Evolutionary conservation across 2,329 filamentous ascomycete genomes (phyloP), one percentile per base, ranked within the genome.

Genomic region (Stachybotrys echinatus): DNA sequence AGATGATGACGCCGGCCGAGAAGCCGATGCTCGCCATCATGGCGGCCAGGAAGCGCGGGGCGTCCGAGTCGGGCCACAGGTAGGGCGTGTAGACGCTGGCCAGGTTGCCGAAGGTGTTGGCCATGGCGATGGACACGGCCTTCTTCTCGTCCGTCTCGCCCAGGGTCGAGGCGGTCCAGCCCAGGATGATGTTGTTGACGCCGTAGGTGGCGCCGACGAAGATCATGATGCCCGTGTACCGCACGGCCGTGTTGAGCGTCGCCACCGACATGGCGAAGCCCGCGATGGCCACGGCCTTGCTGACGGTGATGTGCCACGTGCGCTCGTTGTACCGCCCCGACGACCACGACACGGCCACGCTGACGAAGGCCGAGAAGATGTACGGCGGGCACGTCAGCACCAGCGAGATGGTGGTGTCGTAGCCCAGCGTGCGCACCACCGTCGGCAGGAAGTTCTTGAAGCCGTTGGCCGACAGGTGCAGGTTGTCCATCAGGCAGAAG

Each of bases 371-470:
- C 0, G 76, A 74, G 42, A 75, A 59, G 18, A 76, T 57, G 59
- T 74, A 79, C 0, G 76, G 76, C 0, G 77, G 77, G 34, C 71
- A 74, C 0, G 75, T 79, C 18, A 80, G 65, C 2, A 75, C 67
- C 0, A 80, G 65, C 0, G 76, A 78, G 27, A 77, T 66, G 0
- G 72, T 78, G 0, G 61, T 69, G 50, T 62, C 67, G 60, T 75
- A 79, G 0, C 72, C 72, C 0, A 79, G 69, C 0, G 73, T 74
- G 46, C 72, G 62, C 37, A 79, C 70, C 12, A 76, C 71, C 0
- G 56, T 62, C 0, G 62, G 62, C 12, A 62, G 55, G 42, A 63
- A 65, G 45, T 65, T 65, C 43, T 65, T 65, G 55, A 65, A 65
- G 0, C 61, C 60, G 20, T 64, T 64, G 6, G 62, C 63, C 3